Base-by-base conservation (phyloP, 148 eudicot species). In the Dysphania ambrosioides region DNA sequence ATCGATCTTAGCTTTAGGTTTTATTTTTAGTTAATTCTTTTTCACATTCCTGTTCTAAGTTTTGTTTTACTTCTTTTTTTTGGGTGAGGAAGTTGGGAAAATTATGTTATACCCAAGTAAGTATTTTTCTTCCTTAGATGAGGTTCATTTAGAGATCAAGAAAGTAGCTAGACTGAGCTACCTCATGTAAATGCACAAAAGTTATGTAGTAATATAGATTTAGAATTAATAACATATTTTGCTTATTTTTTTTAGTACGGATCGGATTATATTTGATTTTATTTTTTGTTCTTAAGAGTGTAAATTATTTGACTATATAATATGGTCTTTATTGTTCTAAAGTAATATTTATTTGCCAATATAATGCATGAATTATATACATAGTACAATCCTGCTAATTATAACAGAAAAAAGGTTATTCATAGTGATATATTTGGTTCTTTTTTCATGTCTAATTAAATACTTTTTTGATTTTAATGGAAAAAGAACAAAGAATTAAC, bases 161-260 rank as follows among this genome's bases (percentile, higher is more conserved):
- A 4, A 59, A 59, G 63, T 59, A 59, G 63, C 63, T 58, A 58
- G 63, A 58, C 31, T 24, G 23, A 58, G 63, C 63, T 59, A 59
- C 30, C 30, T 59, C 10, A 59, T 59, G 63, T 6, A 59, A 26
- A 59, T 59, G 32, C 12, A 59, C 32, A 59, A 55, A 55, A 1
- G n/a, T n/a, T n/a, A n/a, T n/a, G n/a, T n/a, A 47, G 16, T 6
- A 13, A 15, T 47, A 21, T 47, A 47, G 53, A 47, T 47, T 47
- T 47, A 47, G 53, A 47, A 47, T 11, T 36, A 36, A 16, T 47
- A 47, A 16, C 53, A 47, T 15, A 47, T 47, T 47, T 47, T 47
- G 51, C 16, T 13, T 44, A 11, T 44, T 47, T 16, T 19, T 47
- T 11, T 0, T 47, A 47, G 53, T 16, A 47, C 19, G 53, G 47